Evolutionary conservation across 768 basidiomycete species (phyloP).

Genomic region (Tulasnella sp.): DNA sequence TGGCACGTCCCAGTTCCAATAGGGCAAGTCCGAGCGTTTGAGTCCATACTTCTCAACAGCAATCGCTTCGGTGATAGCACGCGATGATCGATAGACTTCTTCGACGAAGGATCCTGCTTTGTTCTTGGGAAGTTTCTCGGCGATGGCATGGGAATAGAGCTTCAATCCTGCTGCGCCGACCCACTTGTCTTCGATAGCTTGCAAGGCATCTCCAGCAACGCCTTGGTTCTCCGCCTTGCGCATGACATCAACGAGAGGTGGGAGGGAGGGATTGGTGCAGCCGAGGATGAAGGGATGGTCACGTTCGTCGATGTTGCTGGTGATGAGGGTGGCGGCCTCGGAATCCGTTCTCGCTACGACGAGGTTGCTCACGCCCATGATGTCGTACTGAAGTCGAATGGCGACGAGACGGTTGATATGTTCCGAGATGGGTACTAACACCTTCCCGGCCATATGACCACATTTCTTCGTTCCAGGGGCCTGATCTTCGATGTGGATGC

Average conservation of each 20-base stretch:
- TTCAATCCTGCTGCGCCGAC: slow-evolving; percentile 67
- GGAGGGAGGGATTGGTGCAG: slow-evolving; percentile 66
- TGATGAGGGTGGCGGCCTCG: slow-evolving; percentile 96
- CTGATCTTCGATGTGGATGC: too few relatives aligned
- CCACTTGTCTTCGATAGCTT: slow-evolving; percentile 89
- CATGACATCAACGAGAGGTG: slow-evolving; percentile 75
- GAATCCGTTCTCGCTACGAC: slow-evolving; percentile 93
- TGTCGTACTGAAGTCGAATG: slow-evolving; percentile 95
- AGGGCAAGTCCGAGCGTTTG: slow-evolving; percentile 52
- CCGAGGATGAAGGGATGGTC: slow-evolving; percentile 98
- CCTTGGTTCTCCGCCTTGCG: slow-evolving; percentile 86
- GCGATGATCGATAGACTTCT: too few relatives aligned
- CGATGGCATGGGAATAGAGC: slow-evolving; percentile 70
- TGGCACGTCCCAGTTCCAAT: too few relatives aligned
- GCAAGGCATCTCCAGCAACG: slow-evolving; percentile 71
- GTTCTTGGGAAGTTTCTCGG: slow-evolving; percentile 38
- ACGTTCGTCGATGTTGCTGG: too few relatives aligned
- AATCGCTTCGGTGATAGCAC: too few relatives aligned
- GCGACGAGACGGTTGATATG: slow-evolving; percentile 99
- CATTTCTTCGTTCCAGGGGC: too few relatives aligned
- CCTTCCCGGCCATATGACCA: too few relatives aligned
- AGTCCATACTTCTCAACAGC: slow-evolving; percentile 78
- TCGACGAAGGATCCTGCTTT: too few relatives aligned
- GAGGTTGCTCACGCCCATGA: slow-evolving; percentile 88
- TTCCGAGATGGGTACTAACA: slow-evolving; percentile 91